Conservation (phyloP, 345 rosid species). For the Aquilaria yunnanensis region DNA sequence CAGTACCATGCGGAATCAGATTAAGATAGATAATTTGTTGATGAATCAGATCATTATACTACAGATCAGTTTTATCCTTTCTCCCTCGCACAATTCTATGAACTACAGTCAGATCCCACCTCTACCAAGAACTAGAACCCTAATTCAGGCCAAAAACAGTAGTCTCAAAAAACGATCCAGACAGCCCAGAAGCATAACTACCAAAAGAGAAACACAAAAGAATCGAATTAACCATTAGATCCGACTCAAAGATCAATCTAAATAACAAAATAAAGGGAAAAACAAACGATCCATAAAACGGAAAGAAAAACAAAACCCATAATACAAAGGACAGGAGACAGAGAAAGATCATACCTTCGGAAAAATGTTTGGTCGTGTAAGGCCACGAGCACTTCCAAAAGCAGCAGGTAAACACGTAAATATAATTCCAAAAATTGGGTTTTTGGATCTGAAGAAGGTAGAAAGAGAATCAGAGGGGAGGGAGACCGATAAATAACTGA, state of each 20-base stretch:
- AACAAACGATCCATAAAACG: not conserved
- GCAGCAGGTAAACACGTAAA: not conserved
- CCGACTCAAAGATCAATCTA: constrained; percentile 16
- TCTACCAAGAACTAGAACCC: not conserved
- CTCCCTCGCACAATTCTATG: too few relatives aligned
- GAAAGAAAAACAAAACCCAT: not conserved
- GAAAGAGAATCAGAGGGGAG: constrained; percentile 1
- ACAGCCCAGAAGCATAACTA: constrained; percentile 10
- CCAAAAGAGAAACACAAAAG: constrained; percentile 5
- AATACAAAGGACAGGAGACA: not conserved
- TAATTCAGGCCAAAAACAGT: constrained; percentile 9
- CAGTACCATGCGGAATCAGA: too few relatives aligned
- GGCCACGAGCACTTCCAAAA: constrained; percentile 11
- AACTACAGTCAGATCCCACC: too few relatives aligned
- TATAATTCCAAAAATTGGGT: not conserved
- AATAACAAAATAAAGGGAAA: not conserved
- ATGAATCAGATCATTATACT: too few relatives aligned
- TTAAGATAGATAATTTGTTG: too few relatives aligned
- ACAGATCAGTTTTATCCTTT: too few relatives aligned
- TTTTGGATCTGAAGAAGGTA: constrained; percentile 28
- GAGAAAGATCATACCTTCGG: constrained; percentile 28
- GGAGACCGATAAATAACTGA: constrained; percentile 20
- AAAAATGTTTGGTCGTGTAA: constrained; percentile 11
- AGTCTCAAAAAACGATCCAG: constrained; percentile 6
- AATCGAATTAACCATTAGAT: constrained; percentile 17